Evolutionary conservation across 75 land plant genomes (phyloP).

Genomic region (Selaginella moellendorffii): DNA sequence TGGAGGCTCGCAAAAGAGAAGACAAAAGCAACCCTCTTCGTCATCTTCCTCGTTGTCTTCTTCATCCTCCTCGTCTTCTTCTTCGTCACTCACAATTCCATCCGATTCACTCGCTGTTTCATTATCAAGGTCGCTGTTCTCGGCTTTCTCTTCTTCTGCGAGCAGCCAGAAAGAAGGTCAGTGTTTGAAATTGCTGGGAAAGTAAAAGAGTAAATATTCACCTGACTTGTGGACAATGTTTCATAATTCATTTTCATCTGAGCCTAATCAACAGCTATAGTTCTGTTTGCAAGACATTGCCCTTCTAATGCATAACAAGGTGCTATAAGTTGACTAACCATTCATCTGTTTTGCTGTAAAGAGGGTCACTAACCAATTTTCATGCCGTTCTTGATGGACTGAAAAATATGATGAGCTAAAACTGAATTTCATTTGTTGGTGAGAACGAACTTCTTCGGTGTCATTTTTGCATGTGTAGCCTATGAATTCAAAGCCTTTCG

Average conservation of each 20-base stretch:
- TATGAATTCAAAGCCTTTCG: constrained; percentile 93
- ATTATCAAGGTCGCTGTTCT: constrained; percentile 8
- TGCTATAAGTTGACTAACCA: too few species aligned
- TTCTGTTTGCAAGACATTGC: constrained; percentile 43
- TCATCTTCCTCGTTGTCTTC: constrained; percentile 11
- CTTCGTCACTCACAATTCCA: constrained; percentile 8
- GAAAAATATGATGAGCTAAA: too few species aligned
- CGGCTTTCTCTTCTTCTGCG: constrained; percentile 6
- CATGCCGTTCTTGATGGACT: constrained; percentile 88
- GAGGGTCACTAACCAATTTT: too few species aligned
- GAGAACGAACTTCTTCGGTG: constrained; percentile 63
- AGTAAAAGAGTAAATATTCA: not conserved
- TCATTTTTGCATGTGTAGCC: constrained; percentile 74
- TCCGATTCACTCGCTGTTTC: constrained; percentile 39
- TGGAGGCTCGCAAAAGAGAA: too few species aligned
- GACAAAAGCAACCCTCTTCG: too few species aligned
- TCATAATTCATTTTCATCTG: constrained; percentile 58
- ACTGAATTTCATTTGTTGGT: not conserved
- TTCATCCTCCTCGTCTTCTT: not conserved
- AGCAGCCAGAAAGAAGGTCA: too few species aligned
- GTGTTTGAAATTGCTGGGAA: not conserved
- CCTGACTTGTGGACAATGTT: constrained; percentile 14
- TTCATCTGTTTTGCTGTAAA: too few species aligned
- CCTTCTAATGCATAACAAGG: constrained; percentile 81
- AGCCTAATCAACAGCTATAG: constrained; percentile 97